Evolutionary conservation across 1,139 yeast species (phyloP), one percentile per base, ranked within the genome.

Genomic region (Magnusiomyces sp.): DNA sequence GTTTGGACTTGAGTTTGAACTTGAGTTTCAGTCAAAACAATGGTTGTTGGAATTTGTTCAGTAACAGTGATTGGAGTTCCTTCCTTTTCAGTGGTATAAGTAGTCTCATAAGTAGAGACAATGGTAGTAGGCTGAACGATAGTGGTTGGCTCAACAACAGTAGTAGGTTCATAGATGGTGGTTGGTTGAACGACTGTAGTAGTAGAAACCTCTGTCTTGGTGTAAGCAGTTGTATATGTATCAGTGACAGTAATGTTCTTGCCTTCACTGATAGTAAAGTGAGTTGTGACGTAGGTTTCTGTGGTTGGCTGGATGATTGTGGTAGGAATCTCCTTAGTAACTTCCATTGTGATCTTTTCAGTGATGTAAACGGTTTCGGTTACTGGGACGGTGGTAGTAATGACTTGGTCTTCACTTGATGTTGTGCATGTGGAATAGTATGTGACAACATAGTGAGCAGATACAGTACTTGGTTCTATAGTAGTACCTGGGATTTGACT

Each of bases 171-270:
- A 5, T 33, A 16, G 19, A 43, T 31, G 29, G 32, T 29, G n/a
- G 33, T 34, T 16, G 46, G 23, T 16, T 44, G 46, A 27, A 44
- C 46, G 36, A 44, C n/a, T 7, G 46, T 44, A 19, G 46, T 44
- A 17, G 46, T 40, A 29, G 27, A 33, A 23, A 41, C 27, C 16
- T 23, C 34, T 20, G 38, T 36, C 14, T 36, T 23, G 13, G 46
- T 44, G 16, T 19, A 14, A 3, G 39, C 27, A 3, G 23, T 14
- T 14, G 46, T 44, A 5, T 23, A 13, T 7, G 43, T 41, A 10
- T 41, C 33, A 23, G 29, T 14, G 16, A 41, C 43, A 27, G 43
- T 41, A 10, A 41, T 33, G 2, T 14, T 19, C 14, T 27, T n/a
- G 23, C 43, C 43, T 29, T 41, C 43, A 5, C 16, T 27, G 5